These are phyloP conservation scores for Helminthosporium solani DNA, from an alignment of 2,329 filamentous ascomycete species.

Conservation along the genomic window DNA sequence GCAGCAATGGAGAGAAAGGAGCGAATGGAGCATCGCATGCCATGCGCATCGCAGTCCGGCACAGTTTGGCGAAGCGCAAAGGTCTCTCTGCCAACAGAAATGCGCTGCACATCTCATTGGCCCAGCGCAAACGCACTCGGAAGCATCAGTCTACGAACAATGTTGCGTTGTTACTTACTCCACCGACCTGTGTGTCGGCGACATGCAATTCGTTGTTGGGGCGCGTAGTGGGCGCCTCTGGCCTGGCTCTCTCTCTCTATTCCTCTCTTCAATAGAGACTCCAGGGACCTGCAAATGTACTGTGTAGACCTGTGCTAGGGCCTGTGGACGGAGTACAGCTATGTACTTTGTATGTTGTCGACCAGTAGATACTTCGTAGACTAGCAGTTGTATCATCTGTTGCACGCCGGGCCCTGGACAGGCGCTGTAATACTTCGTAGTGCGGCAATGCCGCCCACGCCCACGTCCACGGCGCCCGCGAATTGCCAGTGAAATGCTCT, in stretches of 20 bases:
- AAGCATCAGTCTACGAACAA: constrained; percentile 24
- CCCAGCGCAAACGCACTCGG: constrained; percentile 18
- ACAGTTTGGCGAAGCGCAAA: constrained; percentile 2
- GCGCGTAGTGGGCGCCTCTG: constrained; percentile 30
- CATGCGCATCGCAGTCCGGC: constrained; percentile 21
- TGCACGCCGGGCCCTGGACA: constrained; percentile 11
- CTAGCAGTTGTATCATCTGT: constrained; percentile 16
- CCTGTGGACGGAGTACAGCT: constrained; percentile 18
- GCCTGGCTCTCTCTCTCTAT: background rate
- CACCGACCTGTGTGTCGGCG: constrained; percentile 23
- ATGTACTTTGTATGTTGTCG: constrained; percentile 18
- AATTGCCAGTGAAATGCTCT: constrained; percentile 5
- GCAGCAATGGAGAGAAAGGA: too few relatives aligned
- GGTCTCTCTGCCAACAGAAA: constrained; percentile 24
- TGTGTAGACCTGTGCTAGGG: constrained; percentile 15
- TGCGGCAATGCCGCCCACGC: too few relatives aligned
- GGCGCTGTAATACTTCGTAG: constrained; percentile 16
- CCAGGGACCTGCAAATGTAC: constrained; percentile 26
- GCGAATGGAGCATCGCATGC: too few relatives aligned
- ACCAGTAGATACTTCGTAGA: constrained; percentile 18
- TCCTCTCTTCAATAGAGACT: constrained; percentile 27
- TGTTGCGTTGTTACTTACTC: constrained; percentile 18
- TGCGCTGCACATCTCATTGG: constrained; percentile 28
- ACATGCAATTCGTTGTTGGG: constrained; percentile 31
- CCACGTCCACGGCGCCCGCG: too few relatives aligned